Percentiles rank a stretch among this genome's conserved stretches.
phyloP scores from a whole-genome alignment of 2,329 filamentous ascomycete genomes.

The Periconia digitata region DNA sequence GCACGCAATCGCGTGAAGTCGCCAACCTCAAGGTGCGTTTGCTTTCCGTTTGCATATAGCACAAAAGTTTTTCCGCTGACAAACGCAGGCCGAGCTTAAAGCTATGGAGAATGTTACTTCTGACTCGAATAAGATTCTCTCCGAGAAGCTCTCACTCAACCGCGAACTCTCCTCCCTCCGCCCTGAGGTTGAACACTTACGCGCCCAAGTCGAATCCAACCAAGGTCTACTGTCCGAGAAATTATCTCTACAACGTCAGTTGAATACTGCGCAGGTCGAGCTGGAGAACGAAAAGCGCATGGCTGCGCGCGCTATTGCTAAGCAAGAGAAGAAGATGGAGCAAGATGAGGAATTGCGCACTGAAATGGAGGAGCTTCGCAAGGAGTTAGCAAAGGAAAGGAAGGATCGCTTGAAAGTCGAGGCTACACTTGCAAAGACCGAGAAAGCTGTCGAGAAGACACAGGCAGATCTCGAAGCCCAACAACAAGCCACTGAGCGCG shows the following conservation, averaged over 20 bases:
- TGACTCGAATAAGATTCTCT: constrained; percentile 70
- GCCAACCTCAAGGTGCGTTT: constrained; percentile 59
- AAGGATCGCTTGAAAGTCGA: constrained; percentile 48
- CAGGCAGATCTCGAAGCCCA: constrained; percentile 36
- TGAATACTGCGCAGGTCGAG: constrained; percentile 76
- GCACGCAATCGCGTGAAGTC: constrained; percentile 56
- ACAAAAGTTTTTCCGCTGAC: constrained; percentile 28
- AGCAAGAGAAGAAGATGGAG: constrained; percentile 52
- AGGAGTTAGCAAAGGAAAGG: constrained; percentile 49
- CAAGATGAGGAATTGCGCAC: constrained; percentile 51
- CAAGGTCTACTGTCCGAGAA: constrained; percentile 76
- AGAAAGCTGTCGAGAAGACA: constrained; percentile 34
- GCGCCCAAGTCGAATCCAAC: constrained; percentile 60
- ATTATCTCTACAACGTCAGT: constrained; percentile 73
- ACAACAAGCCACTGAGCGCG: constrained; percentile 29
- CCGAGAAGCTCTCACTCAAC: constrained; percentile 64
- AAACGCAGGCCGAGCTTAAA: constrained; percentile 66
- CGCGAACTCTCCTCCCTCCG: constrained; percentile 61
- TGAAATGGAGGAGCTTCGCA: constrained; percentile 49
- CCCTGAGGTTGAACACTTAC: constrained; percentile 64
- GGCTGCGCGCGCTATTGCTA: constrained; percentile 58
- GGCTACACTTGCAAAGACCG: constrained; percentile 39
- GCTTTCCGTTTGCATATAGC: constrained; percentile 36
- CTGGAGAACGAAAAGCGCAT: constrained; percentile 80
- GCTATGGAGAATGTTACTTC: constrained; percentile 67